These are phyloP conservation scores for Adansonia gregorii DNA, from an alignment of 441 rosid genomes.

Conservation along the genomic window DNA sequence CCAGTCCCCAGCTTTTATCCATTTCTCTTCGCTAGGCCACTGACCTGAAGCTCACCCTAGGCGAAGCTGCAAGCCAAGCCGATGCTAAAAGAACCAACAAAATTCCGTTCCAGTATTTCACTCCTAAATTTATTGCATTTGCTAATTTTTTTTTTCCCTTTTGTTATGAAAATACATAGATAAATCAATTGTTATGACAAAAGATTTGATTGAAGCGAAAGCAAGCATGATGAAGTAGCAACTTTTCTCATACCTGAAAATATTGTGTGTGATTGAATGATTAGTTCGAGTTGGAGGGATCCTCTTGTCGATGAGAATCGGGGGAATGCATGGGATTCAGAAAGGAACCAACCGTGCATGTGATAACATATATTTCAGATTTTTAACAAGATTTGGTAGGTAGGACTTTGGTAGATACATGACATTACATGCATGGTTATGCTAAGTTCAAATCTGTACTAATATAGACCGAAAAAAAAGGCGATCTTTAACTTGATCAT, in stretches of 20 bases:
- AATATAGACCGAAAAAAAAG: no score
- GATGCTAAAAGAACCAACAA: not conserved
- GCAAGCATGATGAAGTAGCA: not conserved
- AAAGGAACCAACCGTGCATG: constrained; percentile 13
- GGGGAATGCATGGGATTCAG: not conserved
- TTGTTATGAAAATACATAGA: not conserved
- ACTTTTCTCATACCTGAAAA: not conserved
- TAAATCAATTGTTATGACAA: no score
- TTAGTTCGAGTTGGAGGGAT: constrained; percentile 26
- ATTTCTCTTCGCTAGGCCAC: not conserved
- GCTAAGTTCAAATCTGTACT: not conserved
- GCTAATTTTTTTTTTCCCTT: not conserved
- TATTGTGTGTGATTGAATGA: constrained; percentile 15
- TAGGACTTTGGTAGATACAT: not conserved
- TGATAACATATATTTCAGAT: constrained; percentile 4
- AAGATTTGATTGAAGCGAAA: not conserved
- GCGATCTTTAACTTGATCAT: no score
- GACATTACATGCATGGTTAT: not conserved
- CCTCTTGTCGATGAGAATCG: constrained; percentile 1
- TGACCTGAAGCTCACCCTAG: not conserved
- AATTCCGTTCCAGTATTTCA: not conserved
- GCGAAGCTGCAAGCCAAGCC: not conserved
- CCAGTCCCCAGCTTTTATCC: not conserved
- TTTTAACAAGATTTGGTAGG: constrained; percentile 9
- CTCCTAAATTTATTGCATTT: not conserved